Conservation (phyloP, 2,329 filamentous ascomycete genomes). For the Trichoderma gracile region DNA sequence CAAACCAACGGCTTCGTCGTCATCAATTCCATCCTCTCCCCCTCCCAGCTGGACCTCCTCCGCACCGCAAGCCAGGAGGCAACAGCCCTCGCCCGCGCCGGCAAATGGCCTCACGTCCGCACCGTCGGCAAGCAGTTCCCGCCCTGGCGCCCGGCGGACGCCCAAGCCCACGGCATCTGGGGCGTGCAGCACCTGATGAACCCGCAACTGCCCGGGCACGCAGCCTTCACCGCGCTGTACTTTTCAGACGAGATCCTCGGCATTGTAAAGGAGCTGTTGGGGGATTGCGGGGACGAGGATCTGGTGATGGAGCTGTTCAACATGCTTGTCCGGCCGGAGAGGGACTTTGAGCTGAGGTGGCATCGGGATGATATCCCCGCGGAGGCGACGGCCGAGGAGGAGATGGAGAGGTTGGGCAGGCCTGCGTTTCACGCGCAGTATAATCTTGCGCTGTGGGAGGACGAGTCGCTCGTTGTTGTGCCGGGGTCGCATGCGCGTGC, state of each 20-base stretch:
- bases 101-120: conserved; percentile 77
- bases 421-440: conserved; percentile 79
- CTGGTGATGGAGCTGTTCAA: conserved; percentile 89
- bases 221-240: conserved; percentile 67
- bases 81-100: conserved; percentile 64
- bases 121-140: conserved; percentile 90
- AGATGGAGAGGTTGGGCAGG: conserved; percentile 59
- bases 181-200: conserved; percentile 84
- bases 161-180: conserved; percentile 70
- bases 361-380: conserved; percentile 80
- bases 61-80: conserved; percentile 59
- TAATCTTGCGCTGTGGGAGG: conserved; percentile 79
- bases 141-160: conserved; percentile 65
- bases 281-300: conserved; percentile 53
- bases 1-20: conserved; percentile 74
- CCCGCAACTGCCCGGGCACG: conserved; percentile 63
- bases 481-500: conserved; percentile 74
- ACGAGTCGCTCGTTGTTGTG: conserved; percentile 72
- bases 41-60: conserved; percentile 57
- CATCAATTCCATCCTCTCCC: conserved; percentile 64
- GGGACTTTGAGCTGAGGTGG: conserved; percentile 75
- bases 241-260: conserved; percentile 66
- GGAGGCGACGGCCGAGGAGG: conserved; percentile 65
- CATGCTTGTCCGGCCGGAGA: conserved; percentile 72
- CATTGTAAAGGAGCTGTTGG: conserved; percentile 65